Conservation (phyloP, 257 asterid species). For the Plantago major region DNA sequence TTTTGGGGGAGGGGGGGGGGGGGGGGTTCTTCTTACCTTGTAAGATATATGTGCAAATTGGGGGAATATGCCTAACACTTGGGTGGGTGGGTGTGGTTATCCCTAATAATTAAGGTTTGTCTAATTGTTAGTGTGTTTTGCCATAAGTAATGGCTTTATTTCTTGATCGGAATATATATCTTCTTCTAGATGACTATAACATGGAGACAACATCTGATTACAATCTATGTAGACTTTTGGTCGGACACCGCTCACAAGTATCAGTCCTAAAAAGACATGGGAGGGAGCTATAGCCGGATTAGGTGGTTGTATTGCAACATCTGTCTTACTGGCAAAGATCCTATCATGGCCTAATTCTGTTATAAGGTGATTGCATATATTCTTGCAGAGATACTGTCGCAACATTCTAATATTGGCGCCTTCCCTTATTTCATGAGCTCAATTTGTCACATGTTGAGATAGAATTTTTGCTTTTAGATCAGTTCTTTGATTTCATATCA, state of each 20-base stretch:
- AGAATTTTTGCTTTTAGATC: neutral
- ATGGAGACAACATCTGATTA: conserved; percentile 15
- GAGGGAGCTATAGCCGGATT: conserved; percentile 89
- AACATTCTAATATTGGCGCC: too few species aligned
- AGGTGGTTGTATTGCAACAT: conserved; percentile 76
- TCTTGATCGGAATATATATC: conserved; percentile 5
- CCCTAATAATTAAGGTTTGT: conserved; percentile 2
- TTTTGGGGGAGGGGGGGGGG: too few species aligned
- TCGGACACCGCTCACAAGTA: conserved; percentile 76
- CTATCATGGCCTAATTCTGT: conserved; percentile 74
- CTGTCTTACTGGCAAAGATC: conserved; percentile 62
- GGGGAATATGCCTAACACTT: too few species aligned
- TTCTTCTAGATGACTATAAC: conserved; percentile 1
- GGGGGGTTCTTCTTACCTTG: too few species aligned
- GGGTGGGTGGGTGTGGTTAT: neutral
- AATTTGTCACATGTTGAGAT: too few species aligned
- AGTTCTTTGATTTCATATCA: neutral
- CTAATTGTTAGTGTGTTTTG: conserved; percentile 3
- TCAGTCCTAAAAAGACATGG: conserved; percentile 99
- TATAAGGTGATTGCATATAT: conserved; percentile 41
- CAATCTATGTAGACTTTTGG: conserved; percentile 76
- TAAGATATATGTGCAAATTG: too few species aligned
- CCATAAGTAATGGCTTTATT: neutral
- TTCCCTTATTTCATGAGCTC: too few species aligned
- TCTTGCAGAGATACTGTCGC: too few species aligned